Evolutionary conservation across 345 rosid species (phyloP).

Genomic region (Anastatica hierochuntica): DNA sequence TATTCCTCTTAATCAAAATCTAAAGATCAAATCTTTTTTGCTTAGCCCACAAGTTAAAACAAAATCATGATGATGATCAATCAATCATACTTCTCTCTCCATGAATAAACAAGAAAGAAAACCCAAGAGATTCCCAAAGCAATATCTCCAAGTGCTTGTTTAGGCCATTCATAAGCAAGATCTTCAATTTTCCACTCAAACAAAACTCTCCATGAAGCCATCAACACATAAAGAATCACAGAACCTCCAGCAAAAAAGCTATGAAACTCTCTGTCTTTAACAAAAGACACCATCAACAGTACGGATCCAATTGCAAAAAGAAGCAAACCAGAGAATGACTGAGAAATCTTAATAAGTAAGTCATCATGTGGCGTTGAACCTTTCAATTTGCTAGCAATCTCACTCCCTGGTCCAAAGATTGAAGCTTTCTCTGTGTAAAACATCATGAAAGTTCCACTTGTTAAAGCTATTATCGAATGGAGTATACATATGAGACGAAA

Average conservation of each 20-base stretch:
- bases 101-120: slow-evolving; percentile 70
- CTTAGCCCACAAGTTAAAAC: slow-evolving; percentile 15
- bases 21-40: neutral
- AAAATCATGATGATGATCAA: neutral
- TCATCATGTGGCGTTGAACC: slow-evolving; percentile 94
- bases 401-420: slow-evolving; percentile 50
- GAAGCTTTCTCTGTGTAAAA: slow-evolving; percentile 59
- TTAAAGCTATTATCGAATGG: slow-evolving; percentile 60
- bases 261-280: slow-evolving; percentile 69
- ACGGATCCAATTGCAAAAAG: slow-evolving; percentile 62
- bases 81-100: slow-evolving; percentile 93
- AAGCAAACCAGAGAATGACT: slow-evolving; percentile 89
- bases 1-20: slow-evolving; percentile 5
- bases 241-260: slow-evolving; percentile 86
- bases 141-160: slow-evolving; percentile 63
- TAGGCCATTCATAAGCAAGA: slow-evolving; percentile 63
- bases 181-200: slow-evolving; percentile 63
- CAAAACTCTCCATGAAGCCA: slow-evolving; percentile 68
- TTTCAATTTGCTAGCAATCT: slow-evolving; percentile 48
- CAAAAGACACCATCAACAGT: slow-evolving; percentile 81
- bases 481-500: slow-evolving; percentile 44
- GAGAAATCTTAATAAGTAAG: slow-evolving; percentile 69
- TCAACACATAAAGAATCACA: slow-evolving; percentile 50
- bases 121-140: slow-evolving; percentile 73
- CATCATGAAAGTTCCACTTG: slow-evolving; percentile 72